phyloP scores from a whole-genome alignment of 306 rosid species.

The Prunus mongolica region DNA sequence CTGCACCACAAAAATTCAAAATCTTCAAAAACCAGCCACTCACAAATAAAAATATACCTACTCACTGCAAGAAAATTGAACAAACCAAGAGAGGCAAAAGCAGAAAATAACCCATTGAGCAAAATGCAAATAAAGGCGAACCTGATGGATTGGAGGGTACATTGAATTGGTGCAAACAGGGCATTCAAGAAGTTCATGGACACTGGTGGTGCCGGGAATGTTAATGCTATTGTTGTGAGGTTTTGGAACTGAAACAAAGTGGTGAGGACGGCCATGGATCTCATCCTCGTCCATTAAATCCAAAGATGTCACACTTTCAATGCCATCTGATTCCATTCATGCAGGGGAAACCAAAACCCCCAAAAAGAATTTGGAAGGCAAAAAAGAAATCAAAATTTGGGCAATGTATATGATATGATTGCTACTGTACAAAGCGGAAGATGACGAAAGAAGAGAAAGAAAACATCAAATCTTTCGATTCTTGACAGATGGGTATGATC shows the following conservation, averaged over 20 bases:
- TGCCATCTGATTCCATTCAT: conserved; percentile 48
- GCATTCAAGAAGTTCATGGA: conserved; percentile 75
- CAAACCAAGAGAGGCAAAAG: background rate
- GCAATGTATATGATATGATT: background rate
- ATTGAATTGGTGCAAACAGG: conserved; percentile 75
- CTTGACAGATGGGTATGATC: conserved; percentile 9
- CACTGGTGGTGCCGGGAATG: conserved; percentile 49
- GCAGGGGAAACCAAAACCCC: background rate
- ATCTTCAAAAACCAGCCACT: background rate
- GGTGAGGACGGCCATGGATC: conserved; percentile 36
- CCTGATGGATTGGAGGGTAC: conserved; percentile 87
- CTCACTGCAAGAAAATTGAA: background rate
- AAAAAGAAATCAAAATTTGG: background rate
- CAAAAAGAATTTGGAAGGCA: background rate
- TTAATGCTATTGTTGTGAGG: conserved; percentile 30
- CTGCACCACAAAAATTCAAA: background rate
- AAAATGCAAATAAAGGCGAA: conserved; percentile 29
- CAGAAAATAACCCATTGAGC: conserved; percentile 5
- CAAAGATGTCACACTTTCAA: conserved; percentile 41
- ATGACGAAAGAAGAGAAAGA: conserved; percentile 2
- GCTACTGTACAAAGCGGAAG: background rate
- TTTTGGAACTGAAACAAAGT: conserved; percentile 52
- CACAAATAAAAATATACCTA: background rate
- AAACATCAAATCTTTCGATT: conserved; percentile 9
- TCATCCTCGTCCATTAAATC: conserved; percentile 55